A percentile compares a stretch with the other conserved stretches of the same genome.
phyloP scores from a whole-genome alignment of 2,329 filamentous ascomycete species.

The Aspergillus transmontanensis region DNA sequence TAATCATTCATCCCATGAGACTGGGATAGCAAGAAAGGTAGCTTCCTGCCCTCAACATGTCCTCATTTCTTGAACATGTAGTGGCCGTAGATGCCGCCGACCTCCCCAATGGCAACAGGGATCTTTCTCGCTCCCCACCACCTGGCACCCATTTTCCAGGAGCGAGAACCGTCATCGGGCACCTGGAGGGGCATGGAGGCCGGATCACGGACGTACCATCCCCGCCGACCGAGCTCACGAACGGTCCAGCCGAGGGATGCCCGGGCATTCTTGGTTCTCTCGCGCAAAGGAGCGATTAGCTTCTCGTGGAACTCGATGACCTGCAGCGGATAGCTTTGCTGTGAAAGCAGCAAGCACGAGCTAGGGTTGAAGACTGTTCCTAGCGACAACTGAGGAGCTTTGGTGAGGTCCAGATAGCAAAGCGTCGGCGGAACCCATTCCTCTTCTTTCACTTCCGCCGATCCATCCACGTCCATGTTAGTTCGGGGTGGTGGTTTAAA shows the following conservation, averaged over 20 bases:
- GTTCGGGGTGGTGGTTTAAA: slow-evolving; percentile 46
- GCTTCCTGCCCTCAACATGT: not conserved
- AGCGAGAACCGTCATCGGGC: slow-evolving; percentile 59
- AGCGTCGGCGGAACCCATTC: slow-evolving; percentile 62
- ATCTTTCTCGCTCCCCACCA: slow-evolving; percentile 82
- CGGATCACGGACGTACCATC: slow-evolving; percentile 63
- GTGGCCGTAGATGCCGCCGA: slow-evolving; percentile 61
- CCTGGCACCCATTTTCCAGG: slow-evolving; percentile 83
- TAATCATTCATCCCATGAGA: slow-evolving; percentile 15
- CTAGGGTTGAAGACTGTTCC: slow-evolving; percentile 61
- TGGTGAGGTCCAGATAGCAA: slow-evolving; percentile 76
- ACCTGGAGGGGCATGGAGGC: slow-evolving; percentile 33
- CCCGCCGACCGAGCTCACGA: slow-evolving; percentile 68
- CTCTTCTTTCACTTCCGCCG: slow-evolving; percentile 28
- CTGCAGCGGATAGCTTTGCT: slow-evolving; percentile 67
- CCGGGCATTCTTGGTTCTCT: slow-evolving; percentile 59
- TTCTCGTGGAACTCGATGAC: slow-evolving; percentile 76
- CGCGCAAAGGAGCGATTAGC: slow-evolving; percentile 65
- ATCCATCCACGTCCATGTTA: slow-evolving; percentile 10
- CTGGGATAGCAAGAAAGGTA: slow-evolving; percentile 17
- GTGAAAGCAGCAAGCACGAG: slow-evolving; percentile 59
- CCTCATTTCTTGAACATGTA: slow-evolving; percentile 60
- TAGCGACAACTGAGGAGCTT: slow-evolving; percentile 61
- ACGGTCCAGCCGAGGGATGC: slow-evolving; percentile 68
- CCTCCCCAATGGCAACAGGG: slow-evolving; percentile 57